Percentiles rank a stretch among this genome's conserved stretches.
phyloP scores from a whole-genome alignment of 805 yeast genomes.

The Nakazawaea pomicola region DNA sequence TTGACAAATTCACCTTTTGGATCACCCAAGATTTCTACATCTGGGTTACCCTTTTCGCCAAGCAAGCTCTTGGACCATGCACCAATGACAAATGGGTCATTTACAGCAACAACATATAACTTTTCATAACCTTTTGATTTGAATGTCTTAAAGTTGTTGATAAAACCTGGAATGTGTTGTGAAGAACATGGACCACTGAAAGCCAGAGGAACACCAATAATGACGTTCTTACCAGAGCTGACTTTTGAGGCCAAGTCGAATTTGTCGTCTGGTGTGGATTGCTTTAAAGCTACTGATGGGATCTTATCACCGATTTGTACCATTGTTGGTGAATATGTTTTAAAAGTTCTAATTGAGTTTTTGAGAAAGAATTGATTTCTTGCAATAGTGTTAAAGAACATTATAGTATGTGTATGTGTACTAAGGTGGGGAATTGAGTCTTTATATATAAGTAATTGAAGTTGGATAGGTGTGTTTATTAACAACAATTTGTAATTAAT shows the following conservation, averaged over 20 bases:
- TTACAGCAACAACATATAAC: constrained; percentile 69
- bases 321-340: constrained; percentile 8
- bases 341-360: constrained; percentile 8
- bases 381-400: neutral
- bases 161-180: constrained; percentile 69
- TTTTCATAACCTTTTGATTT: constrained; percentile 60
- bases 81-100: constrained; percentile 79
- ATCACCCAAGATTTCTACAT: constrained; percentile 59
- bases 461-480: too few relatives aligned
- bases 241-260: constrained; percentile 20
- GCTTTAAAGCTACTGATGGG: constrained; percentile 10
- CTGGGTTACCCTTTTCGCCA: constrained; percentile 17
- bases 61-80: constrained; percentile 63
- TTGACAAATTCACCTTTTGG: constrained; percentile 69
- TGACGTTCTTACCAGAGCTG: constrained; percentile 22
- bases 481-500: too few relatives aligned
- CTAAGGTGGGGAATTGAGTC: neutral
- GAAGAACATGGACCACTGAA: constrained; percentile 78
- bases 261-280: constrained; percentile 17
- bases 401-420: neutral
- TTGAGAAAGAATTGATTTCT: neutral
- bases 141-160: constrained; percentile 46
- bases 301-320: constrained; percentile 13
- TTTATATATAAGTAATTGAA: too few relatives aligned
- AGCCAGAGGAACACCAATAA: constrained; percentile 69